A percentile compares a stretch with the other conserved stretches of the same genome.
Evolutionary conservation across 2,329 filamentous ascomycete genomes (phyloP).

Genomic region (Graphilbum sp.): DNA sequence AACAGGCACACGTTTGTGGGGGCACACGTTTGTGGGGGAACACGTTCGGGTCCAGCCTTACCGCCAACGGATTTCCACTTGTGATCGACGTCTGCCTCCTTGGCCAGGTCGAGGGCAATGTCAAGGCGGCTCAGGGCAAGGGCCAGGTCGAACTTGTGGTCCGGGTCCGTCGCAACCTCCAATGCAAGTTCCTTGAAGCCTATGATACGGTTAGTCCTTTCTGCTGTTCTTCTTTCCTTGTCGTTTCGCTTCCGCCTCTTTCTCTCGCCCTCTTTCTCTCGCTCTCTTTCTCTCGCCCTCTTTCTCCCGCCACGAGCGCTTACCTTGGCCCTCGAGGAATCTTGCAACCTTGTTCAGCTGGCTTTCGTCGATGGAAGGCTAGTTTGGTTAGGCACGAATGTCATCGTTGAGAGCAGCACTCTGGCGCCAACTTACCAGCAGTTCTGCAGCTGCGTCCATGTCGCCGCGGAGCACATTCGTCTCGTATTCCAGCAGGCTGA

Average conservation of each 20-base stretch:
- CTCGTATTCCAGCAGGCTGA: constrained; percentile 91
- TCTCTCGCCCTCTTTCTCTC: too few species aligned
- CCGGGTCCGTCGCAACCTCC: constrained; percentile 82
- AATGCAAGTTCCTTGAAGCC: constrained; percentile 70
- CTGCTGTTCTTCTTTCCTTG: not conserved
- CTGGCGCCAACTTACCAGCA: constrained; percentile 45
- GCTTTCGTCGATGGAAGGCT: constrained; percentile 63
- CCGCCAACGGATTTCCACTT: constrained; percentile 92
- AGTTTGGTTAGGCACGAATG: too few species aligned
- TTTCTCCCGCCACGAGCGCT: constrained; percentile 22
- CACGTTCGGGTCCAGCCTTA: not conserved
- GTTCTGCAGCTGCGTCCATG: constrained; percentile 75
- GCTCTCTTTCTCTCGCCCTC: too few species aligned
- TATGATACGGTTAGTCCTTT: not conserved
- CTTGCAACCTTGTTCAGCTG: constrained; percentile 97
- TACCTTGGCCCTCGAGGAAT: constrained; percentile 87
- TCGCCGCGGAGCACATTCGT: constrained; percentile 88
- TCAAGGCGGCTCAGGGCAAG: constrained; percentile 69
- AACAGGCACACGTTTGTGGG: not conserved
- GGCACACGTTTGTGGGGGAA: not conserved
- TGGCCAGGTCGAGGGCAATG: constrained; percentile 71
- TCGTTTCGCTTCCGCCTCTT: not conserved
- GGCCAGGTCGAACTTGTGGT: constrained; percentile 92
- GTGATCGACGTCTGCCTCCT: constrained; percentile 74
- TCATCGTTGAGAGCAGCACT: not conserved